Evolutionary conservation across 1,284 basidiomycete species (phyloP), one percentile per base, ranked within the genome.

Genomic region (Nidula niveotomentosa): DNA sequence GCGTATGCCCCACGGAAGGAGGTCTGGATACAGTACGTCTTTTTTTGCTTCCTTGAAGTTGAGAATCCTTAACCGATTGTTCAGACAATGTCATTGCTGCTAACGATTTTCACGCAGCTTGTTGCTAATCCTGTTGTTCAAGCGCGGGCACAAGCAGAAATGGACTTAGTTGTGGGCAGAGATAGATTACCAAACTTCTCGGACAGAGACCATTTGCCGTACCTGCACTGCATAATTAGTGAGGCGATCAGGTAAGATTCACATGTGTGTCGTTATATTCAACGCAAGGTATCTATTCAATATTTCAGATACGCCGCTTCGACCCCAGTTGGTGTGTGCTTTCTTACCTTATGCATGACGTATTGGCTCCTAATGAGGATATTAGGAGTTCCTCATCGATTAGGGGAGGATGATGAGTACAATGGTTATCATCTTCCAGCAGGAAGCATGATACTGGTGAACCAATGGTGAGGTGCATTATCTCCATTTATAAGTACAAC

Each of bases 121-220:
- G 74, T 64, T 80, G 1, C 69, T 81, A 13, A 66, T 61, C 83
- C 81, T 10, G 76, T 79, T 47, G 76, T 77, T 23, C 72, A 75
- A 52, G 73, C 67, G 58, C 77, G 74, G 55, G 87, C 85, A 1
- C 86, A 86, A 58, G 74, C 70, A 53, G 86, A 89, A 64, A 77
- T 89, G 55, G 86, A 89, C 63, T 61, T 72, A 23, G 77, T 89
- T n/a, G 61, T 88, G 57, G 85, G 85, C 51, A 68, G 65, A 54
- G 78, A 83, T 58, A 76, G 87, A 54, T 74, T 90, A 10, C 88
- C 88, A 36, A 78, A 73, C 3, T 81, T 86, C 60, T 68, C 70
- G 47, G 88, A 90, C 68, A 77, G 85, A 6, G 71, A 78, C 15
- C 65, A 74, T 9, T 69, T 90, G 34, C 85, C 86, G 3, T 89